Evolutionary conservation across 768 basidiomycete species (phyloP).

Genomic region (Auricularia cornea): DNA sequence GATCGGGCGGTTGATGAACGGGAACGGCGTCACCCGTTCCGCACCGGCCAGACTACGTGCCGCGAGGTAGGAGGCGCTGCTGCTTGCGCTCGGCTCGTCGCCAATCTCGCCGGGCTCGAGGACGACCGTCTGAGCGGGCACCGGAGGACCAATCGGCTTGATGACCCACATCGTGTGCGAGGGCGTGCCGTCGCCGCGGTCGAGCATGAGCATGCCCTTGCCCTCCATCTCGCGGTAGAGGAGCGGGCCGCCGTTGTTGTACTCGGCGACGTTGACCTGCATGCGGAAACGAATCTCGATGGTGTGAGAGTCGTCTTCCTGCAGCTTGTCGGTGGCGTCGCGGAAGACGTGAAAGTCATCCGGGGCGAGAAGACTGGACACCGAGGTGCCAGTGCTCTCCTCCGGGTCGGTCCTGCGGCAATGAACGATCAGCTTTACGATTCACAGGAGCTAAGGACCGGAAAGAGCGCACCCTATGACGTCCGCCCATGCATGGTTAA

Average conservation of each 20-base stretch:
- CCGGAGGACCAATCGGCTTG: slow-evolving; percentile 68
- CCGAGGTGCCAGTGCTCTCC: slow-evolving; percentile 65
- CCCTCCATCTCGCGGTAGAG: slow-evolving; percentile 84
- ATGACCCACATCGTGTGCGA: slow-evolving; percentile 99
- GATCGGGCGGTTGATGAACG: slow-evolving; percentile 60
- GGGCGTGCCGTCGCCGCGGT: slow-evolving; percentile 67
- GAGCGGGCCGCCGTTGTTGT: slow-evolving; percentile 28
- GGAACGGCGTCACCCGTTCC: slow-evolving; percentile 61
- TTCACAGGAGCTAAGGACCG: not conserved
- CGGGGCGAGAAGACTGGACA: slow-evolving; percentile 73
- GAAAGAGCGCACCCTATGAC: slow-evolving; percentile 68
- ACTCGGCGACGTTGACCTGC: slow-evolving; percentile 55
- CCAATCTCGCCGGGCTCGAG: slow-evolving; percentile 40
- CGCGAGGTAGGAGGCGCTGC: not conserved
- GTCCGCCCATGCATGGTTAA: slow-evolving; percentile 91
- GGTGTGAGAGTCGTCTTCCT: slow-evolving; percentile 88
- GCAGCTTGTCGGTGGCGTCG: slow-evolving; percentile 76
- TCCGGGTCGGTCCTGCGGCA: slow-evolving; percentile 70
- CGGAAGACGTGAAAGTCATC: slow-evolving; percentile 76
- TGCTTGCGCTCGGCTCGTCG: slow-evolving; percentile 26
- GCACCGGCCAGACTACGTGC: slow-evolving; percentile 13
- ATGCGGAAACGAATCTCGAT: slow-evolving; percentile 88
- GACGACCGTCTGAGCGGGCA: slow-evolving; percentile 54
- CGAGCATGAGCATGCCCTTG: slow-evolving; percentile 97
- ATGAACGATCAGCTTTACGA: slow-evolving; percentile 6